Percentiles rank a stretch among this genome's conserved stretches.
Conservation (phyloP, 257 asterid species). For the Solanum pimpinellifolium region DNA sequence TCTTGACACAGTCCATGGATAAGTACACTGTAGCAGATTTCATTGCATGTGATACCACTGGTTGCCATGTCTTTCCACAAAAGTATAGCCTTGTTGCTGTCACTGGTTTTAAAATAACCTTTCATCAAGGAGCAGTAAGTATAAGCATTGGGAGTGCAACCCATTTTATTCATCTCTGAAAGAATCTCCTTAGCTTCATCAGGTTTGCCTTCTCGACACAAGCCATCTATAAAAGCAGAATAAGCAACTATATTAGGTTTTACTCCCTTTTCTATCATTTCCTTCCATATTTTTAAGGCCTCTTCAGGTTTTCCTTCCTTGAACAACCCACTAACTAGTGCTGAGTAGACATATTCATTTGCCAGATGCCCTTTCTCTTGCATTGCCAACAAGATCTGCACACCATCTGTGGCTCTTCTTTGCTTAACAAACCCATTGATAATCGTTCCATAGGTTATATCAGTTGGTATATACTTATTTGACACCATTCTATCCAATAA, state of each 20-base stretch:
- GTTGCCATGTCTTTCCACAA: constrained; percentile 69
- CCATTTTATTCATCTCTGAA: constrained; percentile 41
- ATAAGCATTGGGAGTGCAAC: constrained; percentile 59
- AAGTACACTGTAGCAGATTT: constrained; percentile 65
- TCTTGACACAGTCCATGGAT: constrained; percentile 65
- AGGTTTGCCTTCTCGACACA: constrained; percentile 55
- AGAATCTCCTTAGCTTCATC: constrained; percentile 53
- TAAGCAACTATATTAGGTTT: constrained; percentile 69
- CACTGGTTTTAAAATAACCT: constrained; percentile 70
- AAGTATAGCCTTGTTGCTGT: constrained; percentile 48
- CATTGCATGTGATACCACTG: constrained; percentile 32
- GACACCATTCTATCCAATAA: constrained; percentile 69
- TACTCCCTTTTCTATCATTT: constrained; percentile 51
- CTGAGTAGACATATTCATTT: constrained; percentile 60
- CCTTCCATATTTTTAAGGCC: constrained; percentile 52
- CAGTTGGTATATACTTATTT: constrained; percentile 48
- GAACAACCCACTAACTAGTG: constrained; percentile 78
- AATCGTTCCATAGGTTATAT: constrained; percentile 74
- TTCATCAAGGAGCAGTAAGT: constrained; percentile 70
- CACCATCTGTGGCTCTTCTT: constrained; percentile 58
- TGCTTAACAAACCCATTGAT: constrained; percentile 70
- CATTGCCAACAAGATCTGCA: constrained; percentile 42
- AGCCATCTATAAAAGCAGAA: constrained; percentile 79
- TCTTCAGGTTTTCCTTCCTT: constrained; percentile 54
- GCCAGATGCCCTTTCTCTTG: constrained; percentile 60